phyloP scores from a whole-genome alignment of 1,284 basidiomycete genomes.

The Pascua sp. region DNA sequence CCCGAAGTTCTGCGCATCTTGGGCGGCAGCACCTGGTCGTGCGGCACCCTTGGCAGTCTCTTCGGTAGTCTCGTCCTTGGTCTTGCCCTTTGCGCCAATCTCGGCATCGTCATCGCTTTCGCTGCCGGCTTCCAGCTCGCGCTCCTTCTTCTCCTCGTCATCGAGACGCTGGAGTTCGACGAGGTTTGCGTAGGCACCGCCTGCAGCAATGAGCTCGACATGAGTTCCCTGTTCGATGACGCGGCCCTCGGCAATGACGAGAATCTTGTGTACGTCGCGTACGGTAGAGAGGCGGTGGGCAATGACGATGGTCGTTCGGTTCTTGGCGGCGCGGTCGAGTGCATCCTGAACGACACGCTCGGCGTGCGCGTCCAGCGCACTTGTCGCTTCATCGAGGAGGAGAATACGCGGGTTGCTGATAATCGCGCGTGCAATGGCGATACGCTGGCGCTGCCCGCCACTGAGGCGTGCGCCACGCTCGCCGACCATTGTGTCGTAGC shows the following conservation, averaged over 20 bases:
- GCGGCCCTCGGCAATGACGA: conserved; percentile 78
- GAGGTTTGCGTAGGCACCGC: conserved; percentile 54
- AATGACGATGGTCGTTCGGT: conserved; percentile 54
- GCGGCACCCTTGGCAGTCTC: conserved; percentile 11
- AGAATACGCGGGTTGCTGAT: conserved; percentile 71
- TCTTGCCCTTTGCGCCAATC: conserved; percentile 5
- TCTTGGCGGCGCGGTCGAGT: conserved; percentile 79
- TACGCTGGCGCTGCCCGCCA: conserved; percentile 91
- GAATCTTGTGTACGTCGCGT: conserved; percentile 63
- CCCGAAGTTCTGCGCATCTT: conserved; percentile 4
- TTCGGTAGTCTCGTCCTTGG: conserved; percentile 11
- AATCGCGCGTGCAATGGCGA: conserved; percentile 88
- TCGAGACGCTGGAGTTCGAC: conserved; percentile 39
- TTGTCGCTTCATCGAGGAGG: conserved; percentile 62
- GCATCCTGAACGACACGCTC: conserved; percentile 95
- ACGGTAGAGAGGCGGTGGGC: conserved; percentile 53
- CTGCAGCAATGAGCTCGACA: conserved; percentile 63
- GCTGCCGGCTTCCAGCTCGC: neutral
- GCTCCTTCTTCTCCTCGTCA: conserved; percentile 1
- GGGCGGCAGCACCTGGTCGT: conserved; percentile 2
- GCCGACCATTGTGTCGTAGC: conserved; percentile 88
- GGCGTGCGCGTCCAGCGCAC: conserved; percentile 80
- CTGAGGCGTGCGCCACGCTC: conserved; percentile 87
- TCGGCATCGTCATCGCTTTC: neutral
- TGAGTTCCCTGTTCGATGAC: conserved; percentile 85